phyloP scores from a whole-genome alignment of 2,329 filamentous ascomycete genomes.

The Talaromyces sp. region DNA sequence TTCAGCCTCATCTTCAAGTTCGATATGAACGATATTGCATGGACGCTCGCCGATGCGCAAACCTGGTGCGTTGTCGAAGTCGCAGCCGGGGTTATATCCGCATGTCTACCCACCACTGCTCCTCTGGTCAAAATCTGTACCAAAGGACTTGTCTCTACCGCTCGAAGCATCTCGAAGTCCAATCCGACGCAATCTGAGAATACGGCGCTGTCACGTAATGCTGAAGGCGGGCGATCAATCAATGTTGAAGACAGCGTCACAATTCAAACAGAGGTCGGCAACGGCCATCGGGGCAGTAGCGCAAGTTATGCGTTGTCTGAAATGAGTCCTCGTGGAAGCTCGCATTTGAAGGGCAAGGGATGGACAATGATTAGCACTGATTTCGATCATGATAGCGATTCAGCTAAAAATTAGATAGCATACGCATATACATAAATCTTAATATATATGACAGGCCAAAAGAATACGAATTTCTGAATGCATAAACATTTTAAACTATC shows the following conservation, averaged over 20 bases:
- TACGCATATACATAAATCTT: too few relatives aligned
- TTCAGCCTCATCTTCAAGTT: constrained; percentile 1
- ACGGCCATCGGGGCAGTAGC: not conserved
- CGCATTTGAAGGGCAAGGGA: constrained; percentile 8
- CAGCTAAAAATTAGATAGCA: not conserved
- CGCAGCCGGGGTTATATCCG: constrained; percentile 9
- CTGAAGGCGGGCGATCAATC: not conserved
- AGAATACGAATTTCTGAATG: too few relatives aligned
- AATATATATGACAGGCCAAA: too few relatives aligned
- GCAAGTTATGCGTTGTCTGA: not conserved
- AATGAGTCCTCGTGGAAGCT: not conserved
- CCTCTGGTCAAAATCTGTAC: constrained; percentile 5
- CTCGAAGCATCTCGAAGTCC: not conserved
- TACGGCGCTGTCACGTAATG: not conserved
- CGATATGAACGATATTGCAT: not conserved
- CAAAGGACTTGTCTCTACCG: constrained; percentile 1
- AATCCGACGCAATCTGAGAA: not conserved
- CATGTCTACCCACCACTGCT: constrained; percentile 9
- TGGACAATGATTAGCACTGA: constrained; percentile 7
- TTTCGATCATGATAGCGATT: constrained; percentile 2
- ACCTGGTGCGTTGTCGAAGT: constrained; percentile 10
- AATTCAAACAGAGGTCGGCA: not conserved
- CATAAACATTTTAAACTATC: too few relatives aligned
- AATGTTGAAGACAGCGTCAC: not conserved
- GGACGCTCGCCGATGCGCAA: constrained; percentile 7